A percentile compares a stretch with the other conserved stretches of the same genome.
Conservation (phyloP, 1,284 basidiomycete species). For the Exobasidium rhododendri region DNA sequence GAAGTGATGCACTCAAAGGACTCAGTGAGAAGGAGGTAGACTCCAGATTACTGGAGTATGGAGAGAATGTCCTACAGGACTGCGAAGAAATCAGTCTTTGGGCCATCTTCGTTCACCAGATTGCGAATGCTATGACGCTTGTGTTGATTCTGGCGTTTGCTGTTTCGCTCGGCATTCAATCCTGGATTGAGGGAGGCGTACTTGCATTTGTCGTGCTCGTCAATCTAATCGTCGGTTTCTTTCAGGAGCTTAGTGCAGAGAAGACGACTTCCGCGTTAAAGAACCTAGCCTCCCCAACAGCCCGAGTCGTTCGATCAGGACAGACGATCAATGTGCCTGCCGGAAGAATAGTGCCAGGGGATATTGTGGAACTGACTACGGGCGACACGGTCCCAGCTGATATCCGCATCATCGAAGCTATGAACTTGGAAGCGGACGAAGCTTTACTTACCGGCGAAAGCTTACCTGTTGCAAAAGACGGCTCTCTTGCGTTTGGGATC, state of each 20-base stretch:
- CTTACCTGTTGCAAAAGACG: constrained; percentile 64
- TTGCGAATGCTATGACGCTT: constrained; percentile 54
- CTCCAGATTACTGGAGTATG: constrained; percentile 27
- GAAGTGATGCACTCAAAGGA: constrained; percentile 18
- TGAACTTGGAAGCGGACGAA: constrained; percentile 61
- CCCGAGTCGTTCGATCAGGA: constrained; percentile 62
- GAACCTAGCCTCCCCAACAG: constrained; percentile 64
- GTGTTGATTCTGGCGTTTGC: constrained; percentile 63
- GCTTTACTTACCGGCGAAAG: constrained; percentile 69
- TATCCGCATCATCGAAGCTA: constrained; percentile 48
- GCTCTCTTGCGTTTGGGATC: constrained; percentile 29
- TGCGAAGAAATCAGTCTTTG: constrained; percentile 41
- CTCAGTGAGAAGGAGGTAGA: constrained; percentile 17
- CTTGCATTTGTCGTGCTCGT: constrained; percentile 65
- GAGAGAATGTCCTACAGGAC: constrained; percentile 47
- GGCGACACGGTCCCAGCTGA: constrained; percentile 53
- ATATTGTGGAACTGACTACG: constrained; percentile 53
- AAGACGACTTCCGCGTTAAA: constrained; percentile 64
- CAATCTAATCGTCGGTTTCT: constrained; percentile 59
- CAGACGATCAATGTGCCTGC: constrained; percentile 61
- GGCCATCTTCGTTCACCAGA: constrained; percentile 45
- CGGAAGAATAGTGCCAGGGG: constrained; percentile 63
- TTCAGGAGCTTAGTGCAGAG: constrained; percentile 63
- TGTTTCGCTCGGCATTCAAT: constrained; percentile 62
- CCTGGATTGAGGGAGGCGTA: constrained; percentile 67